Base-by-base conservation (phyloP, 1,139 yeast genomes). In the Diutina neorugosa region DNA sequence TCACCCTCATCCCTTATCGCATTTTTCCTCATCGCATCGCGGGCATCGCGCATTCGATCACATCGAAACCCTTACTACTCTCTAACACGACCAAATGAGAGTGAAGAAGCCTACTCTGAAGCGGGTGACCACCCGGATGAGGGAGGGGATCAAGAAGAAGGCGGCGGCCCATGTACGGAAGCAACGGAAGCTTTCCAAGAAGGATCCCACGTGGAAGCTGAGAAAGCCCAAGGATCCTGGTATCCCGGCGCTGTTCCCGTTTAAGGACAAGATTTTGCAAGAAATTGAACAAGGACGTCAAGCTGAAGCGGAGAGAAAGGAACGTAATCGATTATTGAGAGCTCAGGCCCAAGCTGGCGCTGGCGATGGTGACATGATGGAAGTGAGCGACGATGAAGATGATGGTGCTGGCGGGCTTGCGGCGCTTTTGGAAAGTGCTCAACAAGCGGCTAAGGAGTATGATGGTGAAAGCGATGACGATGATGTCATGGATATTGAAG, bases 141-240 rank as follows among this genome's bases (percentile, higher is more conserved):
- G 91, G 67, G 96, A 90, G 69, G 98, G 98, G 60, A 89, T 93
- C 66, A 86, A 89, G 74, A 93, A 90, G 81, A 93, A 93, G 72
- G 91, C 96, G 3, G 80, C 93, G 50, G 97, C 98, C 23, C 94
- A 91, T 62, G 78, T 85, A 61, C 82, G 96, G 69, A 93, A 93
- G 68, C 86, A 86, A 65, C 80, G 78, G 62, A 93, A 93, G 70
- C 61, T 68, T 20, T 80, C 96, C 40, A 93, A 93, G 77, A 90
- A 81, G 66, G 97, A 91, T 66, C 81, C 81, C 7, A 91, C 98
- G 14, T 93, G 98, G 98, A 89, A 81, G 67, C 86, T 96, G 41
- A 82, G 84, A 65, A 70, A 72, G 55, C 81, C 81, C 63, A 91
- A 87, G 70, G 97, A 90, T 66, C 91, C 91, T 8, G 97, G 97